Percentiles rank a stretch among this genome's conserved stretches.
Evolutionary conservation across 306 rosid species (phyloP).

Genomic region (Lablab purpureus): DNA sequence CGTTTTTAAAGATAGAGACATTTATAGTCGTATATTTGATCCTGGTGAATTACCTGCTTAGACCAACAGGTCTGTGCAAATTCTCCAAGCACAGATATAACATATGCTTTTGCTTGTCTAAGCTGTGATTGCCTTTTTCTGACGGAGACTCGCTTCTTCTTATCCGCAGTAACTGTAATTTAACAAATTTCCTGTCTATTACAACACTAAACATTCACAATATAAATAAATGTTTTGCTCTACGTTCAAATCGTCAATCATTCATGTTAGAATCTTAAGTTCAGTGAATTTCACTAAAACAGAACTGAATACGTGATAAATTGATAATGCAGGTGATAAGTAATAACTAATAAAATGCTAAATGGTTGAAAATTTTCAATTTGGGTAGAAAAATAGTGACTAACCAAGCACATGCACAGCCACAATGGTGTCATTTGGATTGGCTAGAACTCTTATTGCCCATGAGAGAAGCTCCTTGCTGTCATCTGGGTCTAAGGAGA

Average conservation of each 20-base stretch:
- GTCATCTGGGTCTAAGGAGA: constrained; percentile 68
- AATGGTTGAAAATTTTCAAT: background rate
- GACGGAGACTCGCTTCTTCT: constrained; percentile 53
- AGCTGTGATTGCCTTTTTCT: constrained; percentile 64
- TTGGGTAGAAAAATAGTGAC: constrained; percentile 36
- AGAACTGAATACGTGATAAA: background rate
- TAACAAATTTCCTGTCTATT: background rate
- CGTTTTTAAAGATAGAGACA: constrained; percentile 16
- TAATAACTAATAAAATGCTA: background rate
- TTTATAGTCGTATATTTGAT: constrained; percentile 13
- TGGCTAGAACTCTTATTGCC: constrained; percentile 79
- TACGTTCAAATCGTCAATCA: background rate
- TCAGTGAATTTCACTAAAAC: background rate
- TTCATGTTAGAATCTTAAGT: background rate
- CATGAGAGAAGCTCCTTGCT: constrained; percentile 82
- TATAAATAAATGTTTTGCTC: background rate
- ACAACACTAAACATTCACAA: constrained; percentile 5
- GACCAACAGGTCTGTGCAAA: constrained; percentile 72
- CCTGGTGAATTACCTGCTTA: constrained; percentile 65
- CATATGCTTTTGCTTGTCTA: constrained; percentile 84
- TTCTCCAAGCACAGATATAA: constrained; percentile 92
- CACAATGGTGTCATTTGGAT: constrained; percentile 75
- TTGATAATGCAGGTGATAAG: background rate
- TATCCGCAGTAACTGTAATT: constrained; percentile 58
- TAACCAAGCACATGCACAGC: constrained; percentile 90